Conservation (phyloP, 352 stramenopile species). For the Globisporangium solare region DNA sequence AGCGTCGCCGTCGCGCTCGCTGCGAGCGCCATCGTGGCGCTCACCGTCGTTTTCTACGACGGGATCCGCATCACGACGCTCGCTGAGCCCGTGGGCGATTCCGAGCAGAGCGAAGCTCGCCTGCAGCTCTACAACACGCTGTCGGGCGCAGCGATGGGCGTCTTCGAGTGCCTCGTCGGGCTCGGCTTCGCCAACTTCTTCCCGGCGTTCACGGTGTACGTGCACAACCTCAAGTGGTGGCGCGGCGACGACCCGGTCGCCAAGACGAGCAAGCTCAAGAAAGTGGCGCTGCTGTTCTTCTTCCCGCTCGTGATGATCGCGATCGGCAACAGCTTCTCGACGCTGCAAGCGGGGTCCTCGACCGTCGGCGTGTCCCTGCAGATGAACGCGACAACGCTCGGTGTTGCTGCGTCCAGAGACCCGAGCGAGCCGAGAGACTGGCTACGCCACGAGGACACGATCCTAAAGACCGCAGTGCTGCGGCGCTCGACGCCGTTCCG, state of each 20-base stretch:
- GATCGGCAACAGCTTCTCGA: slow-evolving; percentile 18
- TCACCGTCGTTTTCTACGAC: slow-evolving; percentile 28
- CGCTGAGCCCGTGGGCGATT: slow-evolving; percentile 11
- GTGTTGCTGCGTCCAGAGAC: background rate
- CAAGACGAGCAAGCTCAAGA: slow-evolving; percentile 15
- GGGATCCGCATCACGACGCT: slow-evolving; percentile 29
- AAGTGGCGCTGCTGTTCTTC: slow-evolving; percentile 15
- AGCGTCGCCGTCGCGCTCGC: slow-evolving; percentile 38
- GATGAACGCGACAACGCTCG: slow-evolving; percentile 11
- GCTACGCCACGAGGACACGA: slow-evolving; percentile 8
- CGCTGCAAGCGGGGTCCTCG: slow-evolving; percentile 12
- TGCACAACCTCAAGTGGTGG: slow-evolving; percentile 24
- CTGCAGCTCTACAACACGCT: slow-evolving; percentile 19
- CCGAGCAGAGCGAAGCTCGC: slow-evolving; percentile 10
- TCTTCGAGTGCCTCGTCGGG: slow-evolving; percentile 15
- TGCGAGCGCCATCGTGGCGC: slow-evolving; percentile 31
- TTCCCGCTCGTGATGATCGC: slow-evolving; percentile 17
- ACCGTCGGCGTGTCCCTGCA: slow-evolving; percentile 8
- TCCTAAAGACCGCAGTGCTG: slow-evolving; percentile 15
- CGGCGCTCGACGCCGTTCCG: slow-evolving; percentile 9
- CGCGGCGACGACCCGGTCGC: slow-evolving; percentile 14
- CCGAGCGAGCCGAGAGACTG: no score
- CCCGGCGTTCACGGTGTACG: slow-evolving; percentile 17
- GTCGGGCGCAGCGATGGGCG: slow-evolving; percentile 17
- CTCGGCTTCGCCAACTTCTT: slow-evolving; percentile 20